These are phyloP conservation scores for Leavenworthia alabamica DNA, from an alignment of 345 rosid species.

Conservation along the genomic window DNA sequence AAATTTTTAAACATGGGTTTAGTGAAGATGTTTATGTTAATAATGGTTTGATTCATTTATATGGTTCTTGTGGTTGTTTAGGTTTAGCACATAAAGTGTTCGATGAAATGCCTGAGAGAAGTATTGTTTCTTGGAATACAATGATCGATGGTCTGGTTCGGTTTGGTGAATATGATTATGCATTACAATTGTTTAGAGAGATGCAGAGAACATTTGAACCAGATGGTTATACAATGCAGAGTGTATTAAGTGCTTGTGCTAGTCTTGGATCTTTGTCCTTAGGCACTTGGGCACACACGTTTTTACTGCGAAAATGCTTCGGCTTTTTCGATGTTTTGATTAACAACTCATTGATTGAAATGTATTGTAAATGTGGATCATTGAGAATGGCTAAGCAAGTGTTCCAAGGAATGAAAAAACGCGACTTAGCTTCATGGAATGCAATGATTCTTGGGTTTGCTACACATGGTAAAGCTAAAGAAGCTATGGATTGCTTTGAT, in stretches of 20 bases:
- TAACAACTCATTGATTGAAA: slow-evolving; percentile 58
- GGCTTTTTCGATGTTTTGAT: slow-evolving; percentile 45
- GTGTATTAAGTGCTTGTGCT: slow-evolving; percentile 59
- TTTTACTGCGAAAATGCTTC: slow-evolving; percentile 40
- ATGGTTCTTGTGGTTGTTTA: slow-evolving; percentile 59
- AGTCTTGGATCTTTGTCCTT: slow-evolving; percentile 58
- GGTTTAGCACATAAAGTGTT: slow-evolving; percentile 50
- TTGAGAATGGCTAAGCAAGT: slow-evolving; percentile 53
- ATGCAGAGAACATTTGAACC: slow-evolving; percentile 49
- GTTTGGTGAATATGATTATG: slow-evolving; percentile 47
- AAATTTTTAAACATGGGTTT: slow-evolving; percentile 56
- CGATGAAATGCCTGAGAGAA: slow-evolving; percentile 56
- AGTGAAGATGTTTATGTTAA: slow-evolving; percentile 56
- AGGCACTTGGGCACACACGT: slow-evolving; percentile 73
- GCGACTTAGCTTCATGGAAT: slow-evolving; percentile 70
- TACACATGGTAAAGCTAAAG: slow-evolving; percentile 55
- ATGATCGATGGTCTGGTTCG: slow-evolving; percentile 65
- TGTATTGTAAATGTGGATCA: slow-evolving; percentile 80
- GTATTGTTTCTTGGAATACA: slow-evolving; percentile 69
- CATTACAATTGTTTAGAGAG: slow-evolving; percentile 43
- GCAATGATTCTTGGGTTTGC: slow-evolving; percentile 70
- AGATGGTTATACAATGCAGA: slow-evolving; percentile 69
- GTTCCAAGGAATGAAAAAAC: slow-evolving; percentile 53
- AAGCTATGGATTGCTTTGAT: slow-evolving; percentile 46
- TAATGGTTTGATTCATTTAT: slow-evolving; percentile 74